Conservation (phyloP, 164 flowering plant species). For the Tetracentron sinense region DNA sequence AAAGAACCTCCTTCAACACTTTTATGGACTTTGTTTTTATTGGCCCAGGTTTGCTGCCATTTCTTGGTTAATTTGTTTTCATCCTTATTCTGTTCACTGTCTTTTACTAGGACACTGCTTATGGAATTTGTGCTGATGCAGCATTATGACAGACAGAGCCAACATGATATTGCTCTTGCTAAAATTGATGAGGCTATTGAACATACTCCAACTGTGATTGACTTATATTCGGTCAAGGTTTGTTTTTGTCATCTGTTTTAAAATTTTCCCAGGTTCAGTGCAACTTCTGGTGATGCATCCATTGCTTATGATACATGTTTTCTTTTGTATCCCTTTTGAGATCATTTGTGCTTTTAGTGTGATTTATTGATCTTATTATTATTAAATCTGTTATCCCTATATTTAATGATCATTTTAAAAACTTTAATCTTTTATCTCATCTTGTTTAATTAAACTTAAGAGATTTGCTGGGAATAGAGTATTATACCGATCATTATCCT, state of each 20-base stretch:
- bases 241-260: conserved; percentile 16
- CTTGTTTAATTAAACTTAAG: too few species aligned
- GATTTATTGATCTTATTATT: too few species aligned
- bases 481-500: too few species aligned
- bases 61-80: conserved; percentile 3
- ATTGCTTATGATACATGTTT: not conserved
- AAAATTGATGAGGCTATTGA: conserved; percentile 90
- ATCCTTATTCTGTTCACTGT: not conserved
- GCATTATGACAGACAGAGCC: conserved; percentile 93
- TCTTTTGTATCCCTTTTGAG: too few species aligned
- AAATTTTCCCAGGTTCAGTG: not conserved
- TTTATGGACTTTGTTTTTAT: conserved; percentile 83
- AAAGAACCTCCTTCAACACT: conserved; percentile 96
- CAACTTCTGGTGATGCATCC: not conserved
- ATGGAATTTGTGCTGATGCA: conserved; percentile 37
- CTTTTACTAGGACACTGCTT: conserved; percentile 7
- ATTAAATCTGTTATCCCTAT: too few species aligned
- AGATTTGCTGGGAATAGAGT: too few species aligned
- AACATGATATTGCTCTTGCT: conserved; percentile 59
- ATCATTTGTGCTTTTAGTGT: too few species aligned
- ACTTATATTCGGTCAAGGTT: conserved; percentile 91
- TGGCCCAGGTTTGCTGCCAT: conserved; percentile 72
- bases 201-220: conserved; percentile 98
- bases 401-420: too few species aligned
- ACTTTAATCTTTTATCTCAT: too few species aligned